Evolutionary conservation across 257 asterid species (phyloP), one percentile per base, ranked within the genome.

Genomic region (Ligustrum vulgare): DNA sequence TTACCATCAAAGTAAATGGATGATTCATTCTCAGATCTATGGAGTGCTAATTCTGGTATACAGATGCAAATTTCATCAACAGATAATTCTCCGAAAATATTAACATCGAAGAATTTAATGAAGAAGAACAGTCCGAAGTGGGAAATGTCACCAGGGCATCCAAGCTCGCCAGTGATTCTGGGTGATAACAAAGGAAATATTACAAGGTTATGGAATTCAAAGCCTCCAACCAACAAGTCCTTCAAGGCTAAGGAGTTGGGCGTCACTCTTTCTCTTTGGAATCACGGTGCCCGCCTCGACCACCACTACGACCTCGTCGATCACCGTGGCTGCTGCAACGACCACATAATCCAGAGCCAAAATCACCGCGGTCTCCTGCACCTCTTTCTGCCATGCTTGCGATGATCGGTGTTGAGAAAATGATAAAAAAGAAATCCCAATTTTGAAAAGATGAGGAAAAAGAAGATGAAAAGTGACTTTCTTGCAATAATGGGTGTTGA

Each of bases 151-250:
- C 87, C 89, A 12, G 88, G 81, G 64, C 82, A 81, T 22, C 51
- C 84, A 16, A 72, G 67, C 71, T 84, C 91, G 2, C 78, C 80
- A 43, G 6, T 35, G 37, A 35, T 35, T 5, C 75, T 72, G 18
- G 66, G 51, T 4, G 89, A 82, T 35, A 83, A 10, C 18, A 83
- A 69, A 80, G 89, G 83, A 69, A 81, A 72, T 64, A 36, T 77
- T 76, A 43, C 20, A 71, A 75, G 69, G 31, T 43, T 73, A 18
- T 71, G 68, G 39, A 84, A 49, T 66, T 34, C 67, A 32, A 89
- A 89, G 88, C 97, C 97, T 13, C 98, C 92, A 28, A 28, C 31
- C 1, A 4, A 78, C 96, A 10, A 93, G 89, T 43, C 91, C 98
- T 75, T 86, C 94, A 0, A 91, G 23, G 88, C 86, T 25, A 84